Evolutionary conservation across 1,139 yeast genomes (phyloP).

Genomic region (Zygosaccharomyces pseudobailii): DNA sequence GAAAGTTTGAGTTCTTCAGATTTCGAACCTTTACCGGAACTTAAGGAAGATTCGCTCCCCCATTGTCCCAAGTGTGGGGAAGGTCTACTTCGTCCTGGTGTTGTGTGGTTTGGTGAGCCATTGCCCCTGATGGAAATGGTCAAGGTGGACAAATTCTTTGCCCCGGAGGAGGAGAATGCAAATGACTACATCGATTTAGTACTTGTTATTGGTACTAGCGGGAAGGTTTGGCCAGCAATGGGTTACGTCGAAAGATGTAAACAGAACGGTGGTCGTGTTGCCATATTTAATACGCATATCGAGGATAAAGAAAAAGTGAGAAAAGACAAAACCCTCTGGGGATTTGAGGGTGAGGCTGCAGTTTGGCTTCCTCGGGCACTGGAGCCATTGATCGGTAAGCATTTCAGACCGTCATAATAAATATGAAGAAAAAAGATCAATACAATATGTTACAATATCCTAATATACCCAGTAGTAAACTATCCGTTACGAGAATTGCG

Average conservation of each 20-base stretch:
- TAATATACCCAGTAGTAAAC: not conserved
- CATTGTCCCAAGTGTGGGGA: constrained; percentile 65
- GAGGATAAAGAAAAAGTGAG: constrained; percentile 43
- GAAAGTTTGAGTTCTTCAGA: constrained; percentile 39
- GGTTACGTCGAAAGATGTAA: constrained; percentile 77
- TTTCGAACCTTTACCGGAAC: constrained; percentile 43
- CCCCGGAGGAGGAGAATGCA: not conserved
- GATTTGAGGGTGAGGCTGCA: constrained; percentile 79
- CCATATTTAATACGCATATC: constrained; percentile 71
- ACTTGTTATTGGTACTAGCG: constrained; percentile 80
- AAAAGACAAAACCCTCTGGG: constrained; percentile 52
- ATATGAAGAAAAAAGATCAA: constrained; percentile 9
- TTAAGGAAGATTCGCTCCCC: constrained; percentile 57
- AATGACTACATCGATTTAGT: constrained; percentile 56
- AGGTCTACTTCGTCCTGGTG: constrained; percentile 74
- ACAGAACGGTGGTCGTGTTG: constrained; percentile 73
- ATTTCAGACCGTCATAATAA: constrained; percentile 22
- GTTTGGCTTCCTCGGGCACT: constrained; percentile 62
- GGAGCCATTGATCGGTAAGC: constrained; percentile 43
- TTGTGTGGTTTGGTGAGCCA: constrained; percentile 90
- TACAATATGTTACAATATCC: not conserved
- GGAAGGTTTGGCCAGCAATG: constrained; percentile 86
- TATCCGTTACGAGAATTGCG: not conserved
- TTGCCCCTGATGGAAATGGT: constrained; percentile 60
- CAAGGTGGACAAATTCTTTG: constrained; percentile 65